These are phyloP conservation scores for Aegilops tauschii DNA, from an alignment of 176 grass and related monocot species.

Conservation along the genomic window DNA sequence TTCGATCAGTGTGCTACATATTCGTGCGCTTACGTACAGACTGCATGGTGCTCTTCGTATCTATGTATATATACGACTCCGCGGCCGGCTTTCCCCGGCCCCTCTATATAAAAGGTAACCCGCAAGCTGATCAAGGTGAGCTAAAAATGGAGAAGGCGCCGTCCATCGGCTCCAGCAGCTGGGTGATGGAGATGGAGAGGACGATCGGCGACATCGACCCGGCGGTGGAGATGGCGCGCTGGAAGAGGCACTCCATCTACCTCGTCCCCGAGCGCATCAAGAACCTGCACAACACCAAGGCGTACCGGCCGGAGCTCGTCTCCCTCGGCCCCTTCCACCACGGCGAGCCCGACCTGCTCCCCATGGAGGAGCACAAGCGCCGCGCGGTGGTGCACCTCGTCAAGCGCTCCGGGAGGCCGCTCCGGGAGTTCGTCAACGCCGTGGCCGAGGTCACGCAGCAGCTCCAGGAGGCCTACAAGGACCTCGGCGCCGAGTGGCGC, in stretches of 20 bases:
- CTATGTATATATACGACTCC: no score
- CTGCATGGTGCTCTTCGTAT: no score
- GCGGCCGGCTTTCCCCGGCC: no score
- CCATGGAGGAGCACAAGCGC: conserved; percentile 65
- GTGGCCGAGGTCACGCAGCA: conserved; percentile 15
- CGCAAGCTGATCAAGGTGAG: background rate
- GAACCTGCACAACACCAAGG: background rate
- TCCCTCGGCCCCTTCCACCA: conserved; percentile 61
- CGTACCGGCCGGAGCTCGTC: conserved; percentile 34
- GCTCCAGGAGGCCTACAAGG: conserved; percentile 23
- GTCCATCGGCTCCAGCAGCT: conserved; percentile 1
- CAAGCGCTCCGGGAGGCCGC: conserved; percentile 13
- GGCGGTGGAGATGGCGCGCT: conserved; percentile 14
- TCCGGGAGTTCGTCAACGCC: conserved; percentile 2
- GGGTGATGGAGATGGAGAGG: conserved; percentile 25
- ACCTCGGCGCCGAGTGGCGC: conserved; percentile 29
- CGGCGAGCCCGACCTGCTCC: conserved; percentile 13
- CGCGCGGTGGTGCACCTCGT: conserved; percentile 37
- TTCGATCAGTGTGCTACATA: no score
- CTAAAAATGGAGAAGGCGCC: background rate
- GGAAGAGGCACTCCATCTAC: conserved; percentile 41
- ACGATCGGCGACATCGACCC: conserved; percentile 1
- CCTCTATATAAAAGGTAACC: background rate
- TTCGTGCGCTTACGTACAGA: no score
- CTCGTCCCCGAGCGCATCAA: conserved; percentile 36